These are phyloP conservation scores for Phytophthora citricola DNA, from an alignment of 352 stramenopile species.

Conservation along the genomic window DNA sequence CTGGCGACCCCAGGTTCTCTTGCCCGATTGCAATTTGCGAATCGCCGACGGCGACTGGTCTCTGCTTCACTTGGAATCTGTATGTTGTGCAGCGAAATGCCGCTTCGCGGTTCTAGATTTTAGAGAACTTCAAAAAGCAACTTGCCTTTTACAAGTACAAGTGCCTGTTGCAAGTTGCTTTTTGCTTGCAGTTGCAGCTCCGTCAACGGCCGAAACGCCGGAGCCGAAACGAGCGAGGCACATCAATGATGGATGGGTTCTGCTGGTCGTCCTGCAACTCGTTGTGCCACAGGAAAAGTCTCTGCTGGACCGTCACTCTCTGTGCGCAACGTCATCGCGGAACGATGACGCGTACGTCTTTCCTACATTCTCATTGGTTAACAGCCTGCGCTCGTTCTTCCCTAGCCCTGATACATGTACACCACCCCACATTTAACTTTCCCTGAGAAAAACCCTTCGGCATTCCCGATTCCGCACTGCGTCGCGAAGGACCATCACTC, in stretches of 20 bases:
- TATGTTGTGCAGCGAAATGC: constrained; percentile 30
- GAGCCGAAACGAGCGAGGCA: background rate
- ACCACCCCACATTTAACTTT: constrained; percentile 13
- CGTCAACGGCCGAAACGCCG: constrained; percentile 8
- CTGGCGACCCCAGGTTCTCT: too few species aligned
- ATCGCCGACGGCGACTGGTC: too few species aligned
- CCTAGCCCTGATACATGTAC: constrained; percentile 13
- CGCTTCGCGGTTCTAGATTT: constrained; percentile 29
- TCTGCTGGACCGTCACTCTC: constrained; percentile 7
- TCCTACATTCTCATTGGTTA: constrained; percentile 9
- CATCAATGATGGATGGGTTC: constrained; percentile 12
- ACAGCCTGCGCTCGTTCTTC: constrained; percentile 7
- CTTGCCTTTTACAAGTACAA: too few species aligned
- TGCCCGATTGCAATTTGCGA: too few species aligned
- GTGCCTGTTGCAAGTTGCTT: background rate
- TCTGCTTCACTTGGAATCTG: constrained; percentile 9
- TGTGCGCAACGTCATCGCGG: constrained; percentile 11
- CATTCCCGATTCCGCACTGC: constrained; percentile 29
- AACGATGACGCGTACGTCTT: background rate
- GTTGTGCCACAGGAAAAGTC: constrained; percentile 16
- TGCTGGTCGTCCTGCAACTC: background rate
- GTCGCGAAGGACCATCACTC: constrained; percentile 22
- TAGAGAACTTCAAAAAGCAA: background rate
- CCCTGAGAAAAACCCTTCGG: constrained; percentile 13
- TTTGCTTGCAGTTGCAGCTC: background rate